Conservation (phyloP, 805 yeast species). For the Ogataea populi-albae region DNA sequence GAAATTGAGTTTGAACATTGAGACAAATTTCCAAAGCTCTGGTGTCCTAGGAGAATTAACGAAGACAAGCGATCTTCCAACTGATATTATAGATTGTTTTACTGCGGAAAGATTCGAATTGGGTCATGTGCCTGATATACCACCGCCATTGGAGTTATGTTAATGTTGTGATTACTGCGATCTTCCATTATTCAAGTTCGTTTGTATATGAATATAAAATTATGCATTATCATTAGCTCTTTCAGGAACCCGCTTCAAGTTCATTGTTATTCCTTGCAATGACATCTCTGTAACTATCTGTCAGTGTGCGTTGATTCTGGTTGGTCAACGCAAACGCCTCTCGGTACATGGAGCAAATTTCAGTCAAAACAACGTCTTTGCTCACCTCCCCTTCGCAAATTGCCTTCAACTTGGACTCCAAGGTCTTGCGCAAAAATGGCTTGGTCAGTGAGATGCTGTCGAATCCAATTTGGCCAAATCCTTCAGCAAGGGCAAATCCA, state of each 20-base stretch:
- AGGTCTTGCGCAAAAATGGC: slow-evolving; percentile 76
- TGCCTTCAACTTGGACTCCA: slow-evolving; percentile 64
- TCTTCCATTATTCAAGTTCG: background rate
- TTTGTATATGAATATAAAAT: too few relatives aligned
- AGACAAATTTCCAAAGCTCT: slow-evolving; percentile 22
- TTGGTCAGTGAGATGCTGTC: slow-evolving; percentile 75
- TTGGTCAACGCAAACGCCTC: slow-evolving; percentile 55
- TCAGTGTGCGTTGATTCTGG: slow-evolving; percentile 37
- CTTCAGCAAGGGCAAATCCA: slow-evolving; percentile 85
- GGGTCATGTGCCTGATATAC: slow-evolving; percentile 67
- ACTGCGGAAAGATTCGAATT: slow-evolving; percentile 45
- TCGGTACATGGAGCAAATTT: slow-evolving; percentile 54
- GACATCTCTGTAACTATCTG: slow-evolving; percentile 32
- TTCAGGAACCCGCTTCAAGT: background rate
- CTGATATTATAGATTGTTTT: slow-evolving; percentile 46
- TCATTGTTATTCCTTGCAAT: slow-evolving; percentile 9
- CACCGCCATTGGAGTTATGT: slow-evolving; percentile 59
- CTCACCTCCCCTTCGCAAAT: slow-evolving; percentile 65
- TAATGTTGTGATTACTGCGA: slow-evolving; percentile 7
- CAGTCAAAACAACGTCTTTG: slow-evolving; percentile 51
- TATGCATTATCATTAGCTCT: too few relatives aligned
- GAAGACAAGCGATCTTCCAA: slow-evolving; percentile 39
- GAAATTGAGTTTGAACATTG: background rate
- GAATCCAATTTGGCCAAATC: slow-evolving; percentile 76
- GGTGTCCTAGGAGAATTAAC: slow-evolving; percentile 23